Conservation (phyloP, 257 asterid genomes). For the Ehretia macrophylla region DNA sequence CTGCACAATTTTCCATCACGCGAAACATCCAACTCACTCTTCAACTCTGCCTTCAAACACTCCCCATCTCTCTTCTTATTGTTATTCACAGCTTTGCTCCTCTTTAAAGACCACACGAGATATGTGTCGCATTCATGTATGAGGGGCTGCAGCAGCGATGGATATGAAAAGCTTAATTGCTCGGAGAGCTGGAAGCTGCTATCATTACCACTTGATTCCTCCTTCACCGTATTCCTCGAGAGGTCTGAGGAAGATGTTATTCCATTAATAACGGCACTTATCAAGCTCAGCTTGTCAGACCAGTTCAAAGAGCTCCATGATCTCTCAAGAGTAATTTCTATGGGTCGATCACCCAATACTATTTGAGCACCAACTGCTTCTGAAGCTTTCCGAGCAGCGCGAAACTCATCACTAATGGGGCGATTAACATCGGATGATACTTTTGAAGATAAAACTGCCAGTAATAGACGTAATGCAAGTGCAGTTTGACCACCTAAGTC, state of each 20-base stretch:
- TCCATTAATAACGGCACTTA: constrained; percentile 55
- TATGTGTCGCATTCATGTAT: constrained; percentile 79
- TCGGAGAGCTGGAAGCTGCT: constrained; percentile 60
- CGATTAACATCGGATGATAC: constrained; percentile 66
- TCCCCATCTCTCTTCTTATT: constrained; percentile 79
- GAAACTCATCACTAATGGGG: constrained; percentile 93
- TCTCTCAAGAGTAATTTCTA: constrained; percentile 89
- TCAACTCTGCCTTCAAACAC: too few relatives aligned
- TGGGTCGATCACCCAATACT: constrained; percentile 89
- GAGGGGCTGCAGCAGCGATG: constrained; percentile 79
- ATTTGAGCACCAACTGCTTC: constrained; percentile 90
- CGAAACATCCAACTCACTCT: constrained; percentile 20
- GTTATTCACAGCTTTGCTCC: constrained; percentile 91
- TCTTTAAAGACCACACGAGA: constrained; percentile 88
- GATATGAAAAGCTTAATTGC: constrained; percentile 66
- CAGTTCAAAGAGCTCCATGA: constrained; percentile 79
- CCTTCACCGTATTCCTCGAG: constrained; percentile 36
- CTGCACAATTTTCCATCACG: too few relatives aligned
- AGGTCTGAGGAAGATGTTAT: constrained; percentile 50
- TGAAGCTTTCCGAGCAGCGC: constrained; percentile 80
- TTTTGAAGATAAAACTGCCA: constrained; percentile 83
- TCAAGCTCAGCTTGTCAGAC: constrained; percentile 71
- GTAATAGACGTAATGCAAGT: constrained; percentile 64
- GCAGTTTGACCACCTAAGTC: constrained; percentile 95
- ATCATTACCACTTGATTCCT: constrained; percentile 45